These are phyloP conservation scores for Calendula officinalis DNA, from an alignment of 129 eudicot genomes.

Conservation along the genomic window DNA sequence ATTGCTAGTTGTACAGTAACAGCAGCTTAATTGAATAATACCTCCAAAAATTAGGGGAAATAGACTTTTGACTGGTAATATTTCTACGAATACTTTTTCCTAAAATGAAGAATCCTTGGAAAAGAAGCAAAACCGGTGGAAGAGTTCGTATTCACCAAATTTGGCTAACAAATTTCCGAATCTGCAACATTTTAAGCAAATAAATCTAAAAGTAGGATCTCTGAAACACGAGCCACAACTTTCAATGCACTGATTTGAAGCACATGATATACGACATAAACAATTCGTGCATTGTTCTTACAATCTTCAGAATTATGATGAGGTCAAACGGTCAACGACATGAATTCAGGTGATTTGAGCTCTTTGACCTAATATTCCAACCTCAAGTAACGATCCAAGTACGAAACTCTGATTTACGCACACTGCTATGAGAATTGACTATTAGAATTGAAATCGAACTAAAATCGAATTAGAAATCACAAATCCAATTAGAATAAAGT, in stretches of 20 bases:
- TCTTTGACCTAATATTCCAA: slow-evolving; percentile 6
- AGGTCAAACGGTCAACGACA: neutral
- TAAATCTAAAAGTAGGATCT: slow-evolving; percentile 33
- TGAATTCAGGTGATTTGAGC: slow-evolving; percentile 29
- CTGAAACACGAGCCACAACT: slow-evolving; percentile 29
- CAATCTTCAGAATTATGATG: slow-evolving; percentile 19
- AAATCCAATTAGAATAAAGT: slow-evolving; percentile 8
- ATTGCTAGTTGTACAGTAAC: slow-evolving; percentile 18
- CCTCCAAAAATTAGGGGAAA: slow-evolving; percentile 30
- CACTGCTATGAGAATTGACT: neutral
- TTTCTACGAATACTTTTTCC: slow-evolving; percentile 14
- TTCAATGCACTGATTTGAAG: slow-evolving; percentile 16
- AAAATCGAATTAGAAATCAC: neutral
- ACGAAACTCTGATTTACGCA: neutral
- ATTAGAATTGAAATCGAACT: neutral
- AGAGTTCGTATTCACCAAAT: slow-evolving; percentile 17
- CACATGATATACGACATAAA: slow-evolving; percentile 27
- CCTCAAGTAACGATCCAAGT: slow-evolving; percentile 1
- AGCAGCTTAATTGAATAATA: slow-evolving; percentile 24
- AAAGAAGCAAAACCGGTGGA: slow-evolving; percentile 25
- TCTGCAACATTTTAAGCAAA: slow-evolving; percentile 29
- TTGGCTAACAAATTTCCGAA: slow-evolving; percentile 23
- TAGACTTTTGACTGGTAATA: slow-evolving; percentile 20
- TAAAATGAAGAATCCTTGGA: slow-evolving; percentile 18
- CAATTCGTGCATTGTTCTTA: slow-evolving; percentile 18